Percentiles rank a stretch among this genome's conserved stretches.
Conservation (phyloP, 371 early-diverging fungal genomes). For the Nosema muscidifuracis region DNA sequence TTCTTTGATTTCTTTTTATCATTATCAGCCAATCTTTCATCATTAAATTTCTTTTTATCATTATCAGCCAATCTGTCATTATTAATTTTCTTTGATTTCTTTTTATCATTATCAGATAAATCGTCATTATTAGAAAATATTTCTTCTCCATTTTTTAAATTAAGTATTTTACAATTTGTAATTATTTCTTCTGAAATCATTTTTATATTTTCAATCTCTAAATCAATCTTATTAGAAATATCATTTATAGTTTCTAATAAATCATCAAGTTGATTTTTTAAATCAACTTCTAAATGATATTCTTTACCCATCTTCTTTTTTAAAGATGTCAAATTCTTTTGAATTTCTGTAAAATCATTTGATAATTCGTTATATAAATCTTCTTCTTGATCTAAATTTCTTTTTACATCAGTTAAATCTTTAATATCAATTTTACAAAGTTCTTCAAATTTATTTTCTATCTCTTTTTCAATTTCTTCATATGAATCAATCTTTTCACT, state of each 20-base stretch:
- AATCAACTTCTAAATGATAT: slow-evolving; percentile 49
- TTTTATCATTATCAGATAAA: slow-evolving; percentile 63
- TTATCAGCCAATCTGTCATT: neutral
- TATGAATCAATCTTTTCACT: neutral
- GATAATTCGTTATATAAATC: slow-evolving; percentile 11
- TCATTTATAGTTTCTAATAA: slow-evolving; percentile 14
- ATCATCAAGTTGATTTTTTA: slow-evolving; percentile 44
- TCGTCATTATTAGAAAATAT: slow-evolving; percentile 64
- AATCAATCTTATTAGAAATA: slow-evolving; percentile 54
- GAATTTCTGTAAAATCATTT: slow-evolving; percentile 14
- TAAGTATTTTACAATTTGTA: neutral
- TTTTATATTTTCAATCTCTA: slow-evolving; percentile 64
- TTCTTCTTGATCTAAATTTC: slow-evolving; percentile 21
- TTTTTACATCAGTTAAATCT: slow-evolving; percentile 22
- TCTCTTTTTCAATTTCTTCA: slow-evolving; percentile 22
- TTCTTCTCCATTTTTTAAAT: neutral
- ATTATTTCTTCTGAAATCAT: slow-evolving; percentile 46
- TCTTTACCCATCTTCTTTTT: slow-evolving; percentile 47
- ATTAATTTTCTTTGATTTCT: slow-evolving; percentile 2
- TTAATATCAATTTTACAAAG: slow-evolving; percentile 11
- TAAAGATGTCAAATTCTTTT: slow-evolving; percentile 22
- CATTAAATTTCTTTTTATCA: neutral
- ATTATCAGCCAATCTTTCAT: neutral
- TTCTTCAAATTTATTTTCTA: slow-evolving; percentile 9
- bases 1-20: slow-evolving; percentile 1